Base-by-base conservation (phyloP, 2,329 filamentous ascomycete species). In the Pseudogymnoascus pannorum region DNA sequence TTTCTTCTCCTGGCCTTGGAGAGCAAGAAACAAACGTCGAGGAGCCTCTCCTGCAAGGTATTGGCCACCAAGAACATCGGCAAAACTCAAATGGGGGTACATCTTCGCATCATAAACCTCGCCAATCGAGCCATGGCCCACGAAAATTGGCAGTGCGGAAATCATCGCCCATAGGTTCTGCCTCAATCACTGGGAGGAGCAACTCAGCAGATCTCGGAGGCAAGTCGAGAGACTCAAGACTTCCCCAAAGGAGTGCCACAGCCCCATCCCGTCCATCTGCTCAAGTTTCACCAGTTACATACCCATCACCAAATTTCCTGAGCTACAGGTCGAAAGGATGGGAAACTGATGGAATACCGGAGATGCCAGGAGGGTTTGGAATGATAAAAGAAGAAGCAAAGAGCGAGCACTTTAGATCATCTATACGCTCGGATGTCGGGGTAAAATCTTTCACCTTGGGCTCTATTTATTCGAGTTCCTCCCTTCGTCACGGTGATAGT, bases 401-500 rank as follows among this genome's bases (percentile, higher is more conserved):
- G 20, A 58, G 57, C 12, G 57, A 38, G 57, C 31, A 40, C 18
- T 58, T 54, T 5, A 54, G 16, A 8, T 11, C 48, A 40, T 38
- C 57, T n/a, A 40, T 58, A 9, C 33, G 33, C 18, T 58, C 57
- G 14, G 33, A 40, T 38, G 36, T 40, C 7, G 57, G 33, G 5
- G 57, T 58, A 24, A 58, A 58, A n/a, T 58, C 57, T 24, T 40
- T 58, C 7, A 33, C 31, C n/a, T 24, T 58, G 57, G 33, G 36
- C 11, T 58, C 57, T 4, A 24, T 58, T 18, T 38, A 40, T 16
- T 58, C 57, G 16, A 12, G 48, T 4, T 54, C 26, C 5, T 54
- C 48, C 11, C 48, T 31, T 33, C 48, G 26, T 33, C 26, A 54
- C 18, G 48, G 26, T 4, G 26, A 14, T 5, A 54, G 48, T 33